Base-by-base conservation (phyloP, 257 asterid species). In the Capsicum chinense region DNA sequence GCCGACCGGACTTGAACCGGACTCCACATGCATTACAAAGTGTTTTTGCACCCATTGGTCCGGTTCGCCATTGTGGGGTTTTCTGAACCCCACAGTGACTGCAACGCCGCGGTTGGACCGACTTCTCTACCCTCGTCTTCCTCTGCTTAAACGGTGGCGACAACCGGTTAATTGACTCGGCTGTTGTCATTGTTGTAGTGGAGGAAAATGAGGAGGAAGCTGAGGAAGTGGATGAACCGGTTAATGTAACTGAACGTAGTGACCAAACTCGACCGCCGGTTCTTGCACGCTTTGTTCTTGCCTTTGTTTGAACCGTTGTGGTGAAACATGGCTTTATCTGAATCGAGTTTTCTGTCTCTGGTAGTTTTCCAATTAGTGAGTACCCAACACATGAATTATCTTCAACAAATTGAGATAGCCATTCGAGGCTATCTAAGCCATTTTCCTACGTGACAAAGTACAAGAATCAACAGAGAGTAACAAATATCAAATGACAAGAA, bases 21-120 rank as follows among this genome's bases (percentile, higher is more conserved):
- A 89, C 90, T 1, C 91, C 91, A 59, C 91, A 89, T n/a, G 91
- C 91, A 52, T 89, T 89, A 12, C 91, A 89, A 16, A 89, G 83
- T 1, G 89, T 87, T 84, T 89, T 89, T 2, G 90, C 85, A 37
- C 90, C 90, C 83, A 89, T 39, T 3, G 91, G 89, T 35, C 90
- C 91, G 85, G 91, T 42, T 56, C 90, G 67, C 91, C 91, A 87
- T 13, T 85, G 90, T 1, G 90, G 90, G 10, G 89, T 87, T 83
- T 82, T 89, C 84, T 78, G 88, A 35, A 88, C 89, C 35, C 85
- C 83, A 81, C 89, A 87, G 82, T 87, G 91, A 4, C 80, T 83
- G 81, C 91, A 87, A 52, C 90, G 66, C 70, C 91, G 88, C 59
- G 63, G 64, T 83, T 5, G 52, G 4, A 58, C 83, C 86, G 42